Evolutionary conservation across 352 stramenopile species (phyloP).

Genomic region (Globisporangium perplexum): DNA sequence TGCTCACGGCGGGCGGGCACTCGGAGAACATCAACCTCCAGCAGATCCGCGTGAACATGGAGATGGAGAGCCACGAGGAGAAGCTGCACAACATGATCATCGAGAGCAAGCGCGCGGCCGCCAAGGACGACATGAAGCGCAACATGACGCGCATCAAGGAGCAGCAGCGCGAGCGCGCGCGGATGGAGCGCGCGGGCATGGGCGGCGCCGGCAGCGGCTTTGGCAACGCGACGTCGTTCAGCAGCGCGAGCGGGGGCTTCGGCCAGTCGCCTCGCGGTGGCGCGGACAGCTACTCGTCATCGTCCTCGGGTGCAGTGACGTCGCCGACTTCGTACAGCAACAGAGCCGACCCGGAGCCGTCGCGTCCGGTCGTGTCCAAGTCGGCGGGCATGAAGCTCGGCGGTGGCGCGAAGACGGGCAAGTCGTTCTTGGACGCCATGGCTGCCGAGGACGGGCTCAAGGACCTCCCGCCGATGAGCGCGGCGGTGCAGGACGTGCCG

Average conservation of each 20-base stretch:
- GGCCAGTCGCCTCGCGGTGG: slow-evolving; percentile 45
- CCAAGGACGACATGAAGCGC: slow-evolving; percentile 88
- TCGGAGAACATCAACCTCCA: slow-evolving; percentile 94
- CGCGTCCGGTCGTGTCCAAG: slow-evolving; percentile 47
- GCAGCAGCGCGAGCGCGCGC: slow-evolving; percentile 78
- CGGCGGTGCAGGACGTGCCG: slow-evolving; percentile 46
- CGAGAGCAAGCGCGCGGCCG: slow-evolving; percentile 91
- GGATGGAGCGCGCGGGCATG: slow-evolving; percentile 67
- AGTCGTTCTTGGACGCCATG: slow-evolving; percentile 86
- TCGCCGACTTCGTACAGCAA: slow-evolving; percentile 69
- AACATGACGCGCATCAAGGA: slow-evolving; percentile 86
- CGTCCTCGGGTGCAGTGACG: slow-evolving; percentile 21
- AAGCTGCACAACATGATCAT: slow-evolving; percentile 98
- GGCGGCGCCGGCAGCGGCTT: slow-evolving; percentile 34
- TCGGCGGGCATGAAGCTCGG: slow-evolving; percentile 52
- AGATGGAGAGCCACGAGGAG: slow-evolving; percentile 99
- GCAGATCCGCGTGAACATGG: slow-evolving; percentile 96
- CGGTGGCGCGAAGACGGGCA: slow-evolving; percentile 45
- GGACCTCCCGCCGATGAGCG: slow-evolving; percentile 81
- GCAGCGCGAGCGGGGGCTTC: slow-evolving; percentile 60
- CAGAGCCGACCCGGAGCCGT: slow-evolving; percentile 28
- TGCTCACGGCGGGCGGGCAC: slow-evolving; percentile 96
- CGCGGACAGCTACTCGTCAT: slow-evolving; percentile 27
- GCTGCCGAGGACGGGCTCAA: slow-evolving; percentile 80
- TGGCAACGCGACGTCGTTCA: slow-evolving; percentile 61